These are phyloP conservation scores for Flaveria robusta DNA, from an alignment of 129 eudicot species.

Conservation along the genomic window DNA sequence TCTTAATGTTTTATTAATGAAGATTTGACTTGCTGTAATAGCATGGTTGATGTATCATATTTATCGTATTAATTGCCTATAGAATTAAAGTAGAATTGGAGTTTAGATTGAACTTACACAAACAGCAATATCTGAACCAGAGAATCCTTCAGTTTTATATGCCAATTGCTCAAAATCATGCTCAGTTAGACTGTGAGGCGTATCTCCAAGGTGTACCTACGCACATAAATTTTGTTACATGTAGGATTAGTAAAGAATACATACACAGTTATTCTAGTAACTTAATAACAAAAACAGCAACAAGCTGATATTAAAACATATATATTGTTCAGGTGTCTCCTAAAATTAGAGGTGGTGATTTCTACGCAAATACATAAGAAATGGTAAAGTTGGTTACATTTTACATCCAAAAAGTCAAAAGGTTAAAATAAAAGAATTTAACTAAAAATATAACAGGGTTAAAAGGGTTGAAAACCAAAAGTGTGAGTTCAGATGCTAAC, in stretches of 20 bases:
- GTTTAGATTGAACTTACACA: slow-evolving; percentile 43
- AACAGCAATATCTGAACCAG: slow-evolving; percentile 66
- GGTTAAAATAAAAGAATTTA: neutral
- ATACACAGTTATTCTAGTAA: neutral
- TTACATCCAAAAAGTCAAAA: neutral
- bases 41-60: slow-evolving; percentile 1
- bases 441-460: neutral
- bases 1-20: neutral
- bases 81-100: too few species aligned
- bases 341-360: neutral
- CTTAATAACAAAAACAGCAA: neutral
- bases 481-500: neutral
- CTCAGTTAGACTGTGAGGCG: slow-evolving; percentile 53
- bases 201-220: slow-evolving; percentile 65
- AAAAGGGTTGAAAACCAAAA: neutral
- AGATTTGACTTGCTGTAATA: neutral
- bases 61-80: slow-evolving; percentile 1
- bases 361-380: neutral
- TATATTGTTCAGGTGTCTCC: neutral
- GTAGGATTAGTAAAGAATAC: neutral
- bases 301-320: neutral
- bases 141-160: slow-evolving; percentile 56
- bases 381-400: neutral
- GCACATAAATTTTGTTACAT: neutral
- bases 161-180: slow-evolving; percentile 58